Evolutionary conservation across 2,329 filamentous ascomycete species (phyloP).

Genomic region (Penicillium nordicum): DNA sequence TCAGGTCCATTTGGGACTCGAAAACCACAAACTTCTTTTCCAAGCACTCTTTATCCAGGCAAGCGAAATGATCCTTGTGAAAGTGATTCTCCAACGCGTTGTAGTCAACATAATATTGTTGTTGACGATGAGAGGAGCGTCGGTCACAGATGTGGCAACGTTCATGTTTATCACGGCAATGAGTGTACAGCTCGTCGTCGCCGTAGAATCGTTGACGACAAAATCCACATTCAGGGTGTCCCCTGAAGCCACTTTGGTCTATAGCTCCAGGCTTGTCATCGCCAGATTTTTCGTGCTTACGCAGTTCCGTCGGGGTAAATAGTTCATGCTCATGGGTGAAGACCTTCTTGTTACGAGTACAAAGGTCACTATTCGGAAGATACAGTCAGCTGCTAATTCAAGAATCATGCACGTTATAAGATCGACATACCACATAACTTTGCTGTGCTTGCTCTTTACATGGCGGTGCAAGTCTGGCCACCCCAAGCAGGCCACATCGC

Average conservation of each 20-base stretch:
- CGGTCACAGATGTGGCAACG: slow-evolving; percentile 92
- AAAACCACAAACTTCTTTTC: slow-evolving; percentile 99
- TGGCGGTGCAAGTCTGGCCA: slow-evolving; percentile 78
- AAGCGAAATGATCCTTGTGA: slow-evolving; percentile 79
- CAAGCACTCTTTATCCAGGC: slow-evolving; percentile 77
- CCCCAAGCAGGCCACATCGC: slow-evolving; percentile 78
- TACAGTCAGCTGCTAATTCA: slow-evolving; percentile 9
- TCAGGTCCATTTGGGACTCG: slow-evolving; percentile 88
- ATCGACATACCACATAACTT: slow-evolving; percentile 69
- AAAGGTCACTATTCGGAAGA: slow-evolving; percentile 67
- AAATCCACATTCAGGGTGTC: slow-evolving; percentile 91
- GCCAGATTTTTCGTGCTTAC: slow-evolving; percentile 83
- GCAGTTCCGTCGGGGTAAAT: slow-evolving; percentile 75
- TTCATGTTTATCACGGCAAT: slow-evolving; percentile 92
- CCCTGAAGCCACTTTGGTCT: slow-evolving; percentile 93
- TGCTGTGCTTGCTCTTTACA: slow-evolving; percentile 76
- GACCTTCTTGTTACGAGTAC: slow-evolving; percentile 91
- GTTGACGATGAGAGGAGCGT: slow-evolving; percentile 58
- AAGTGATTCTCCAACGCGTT: slow-evolving; percentile 84
- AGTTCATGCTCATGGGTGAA: slow-evolving; percentile 98
- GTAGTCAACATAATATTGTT: slow-evolving; percentile 91
- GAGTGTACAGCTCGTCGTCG: slow-evolving; percentile 88
- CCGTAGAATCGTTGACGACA: slow-evolving; percentile 92
- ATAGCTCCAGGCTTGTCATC: slow-evolving; percentile 86
- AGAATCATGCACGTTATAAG: background rate